Conservation (phyloP, 495 filamentous ascomycete genomes). For the Parachaetomium inaequale region DNA sequence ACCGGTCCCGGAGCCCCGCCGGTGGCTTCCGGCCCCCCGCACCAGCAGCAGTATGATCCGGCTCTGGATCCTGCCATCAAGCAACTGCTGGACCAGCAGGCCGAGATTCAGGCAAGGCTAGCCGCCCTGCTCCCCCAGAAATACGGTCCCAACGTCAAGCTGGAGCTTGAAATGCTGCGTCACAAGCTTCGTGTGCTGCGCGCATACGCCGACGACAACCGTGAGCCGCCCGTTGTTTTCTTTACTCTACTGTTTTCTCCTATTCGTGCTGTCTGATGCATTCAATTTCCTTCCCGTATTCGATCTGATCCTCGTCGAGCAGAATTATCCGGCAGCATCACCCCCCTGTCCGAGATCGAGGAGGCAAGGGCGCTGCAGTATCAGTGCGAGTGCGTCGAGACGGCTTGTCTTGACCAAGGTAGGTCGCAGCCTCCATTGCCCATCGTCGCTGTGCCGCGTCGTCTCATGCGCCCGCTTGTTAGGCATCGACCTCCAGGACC, state of each 20-base stretch:
- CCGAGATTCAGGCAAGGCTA: slow-evolving; percentile 48
- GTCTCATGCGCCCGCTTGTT: slow-evolving; percentile 13
- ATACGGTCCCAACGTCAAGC: slow-evolving; percentile 41
- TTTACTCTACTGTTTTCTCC: not conserved
- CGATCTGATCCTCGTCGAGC: slow-evolving; percentile 33
- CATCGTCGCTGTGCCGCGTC: slow-evolving; percentile 9
- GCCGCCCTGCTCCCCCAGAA: slow-evolving; percentile 44
- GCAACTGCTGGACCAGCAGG: slow-evolving; percentile 46
- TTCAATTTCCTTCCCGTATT: not conserved
- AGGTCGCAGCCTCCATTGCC: slow-evolving; percentile 21
- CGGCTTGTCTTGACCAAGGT: slow-evolving; percentile 48
- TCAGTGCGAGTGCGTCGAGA: slow-evolving; percentile 50
- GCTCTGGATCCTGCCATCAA: slow-evolving; percentile 46
- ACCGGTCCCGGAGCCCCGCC: slow-evolving; percentile 13
- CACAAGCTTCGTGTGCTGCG: slow-evolving; percentile 45
- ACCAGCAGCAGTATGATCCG: slow-evolving; percentile 30
- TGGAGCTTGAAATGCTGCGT: slow-evolving; percentile 47
- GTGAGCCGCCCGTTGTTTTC: slow-evolving; percentile 34
- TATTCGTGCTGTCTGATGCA: slow-evolving; percentile 11
- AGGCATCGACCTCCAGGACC: slow-evolving; percentile 46
- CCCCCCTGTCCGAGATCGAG: slow-evolving; percentile 46
- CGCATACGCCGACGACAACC: slow-evolving; percentile 41
- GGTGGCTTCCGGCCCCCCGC: slow-evolving; percentile 9
- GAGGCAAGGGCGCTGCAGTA: slow-evolving; percentile 49
- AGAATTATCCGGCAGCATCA: slow-evolving; percentile 44